Base-by-base conservation (phyloP, 139 green algal species). In the Trebouxia sp. region DNA sequence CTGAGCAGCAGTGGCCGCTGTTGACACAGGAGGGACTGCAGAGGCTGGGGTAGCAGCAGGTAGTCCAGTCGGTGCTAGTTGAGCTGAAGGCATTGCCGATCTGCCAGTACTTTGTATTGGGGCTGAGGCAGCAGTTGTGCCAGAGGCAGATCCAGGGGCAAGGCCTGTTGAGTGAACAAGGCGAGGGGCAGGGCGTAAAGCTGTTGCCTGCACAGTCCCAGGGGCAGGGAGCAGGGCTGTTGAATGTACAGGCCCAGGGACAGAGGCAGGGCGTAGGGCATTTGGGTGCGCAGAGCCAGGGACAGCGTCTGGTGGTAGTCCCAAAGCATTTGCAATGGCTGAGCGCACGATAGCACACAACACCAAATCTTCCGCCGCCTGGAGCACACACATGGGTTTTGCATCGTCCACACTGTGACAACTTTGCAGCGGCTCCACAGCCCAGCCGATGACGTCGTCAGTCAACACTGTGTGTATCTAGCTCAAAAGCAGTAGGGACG, bases 291-390 rank as follows among this genome's bases (percentile, higher is more conserved):
- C 53, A 37, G 30, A 26, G 58, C n/a, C 32, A 30, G 62, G 32
- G 0, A 35, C 11, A 28, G 62, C 32, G 14, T 45, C 62, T 11
- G 26, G 6, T 3, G 62, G 62, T 14, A 74, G 24, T 15, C 76
- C 38, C 24, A 65, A 17, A 9, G 35, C 30, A 38, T 51, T 15
- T 22, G 76, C 50, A 32, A 70, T 20, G 32, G 53, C 76, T 24
- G 30, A 43, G 0, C 38, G 39, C 24, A 65, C 76, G 15, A 74
- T 28, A 12, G 53, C 76, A 75, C 47, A 65, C 39, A 70, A 53
- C 3, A 75, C 53, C 76, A 72, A 12, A 32, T 72, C 76, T 42
- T 81, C 53, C 22, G 39, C 39, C 5, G 38, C 53, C 53, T 75
- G 53, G 38, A 75, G 5, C 30, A 72, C 3, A 17, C 47, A 53